Percentiles rank a stretch among this genome's conserved stretches.
Conservation (phyloP, 2,329 filamentous ascomycete genomes). For the Penicillium sp. region DNA sequence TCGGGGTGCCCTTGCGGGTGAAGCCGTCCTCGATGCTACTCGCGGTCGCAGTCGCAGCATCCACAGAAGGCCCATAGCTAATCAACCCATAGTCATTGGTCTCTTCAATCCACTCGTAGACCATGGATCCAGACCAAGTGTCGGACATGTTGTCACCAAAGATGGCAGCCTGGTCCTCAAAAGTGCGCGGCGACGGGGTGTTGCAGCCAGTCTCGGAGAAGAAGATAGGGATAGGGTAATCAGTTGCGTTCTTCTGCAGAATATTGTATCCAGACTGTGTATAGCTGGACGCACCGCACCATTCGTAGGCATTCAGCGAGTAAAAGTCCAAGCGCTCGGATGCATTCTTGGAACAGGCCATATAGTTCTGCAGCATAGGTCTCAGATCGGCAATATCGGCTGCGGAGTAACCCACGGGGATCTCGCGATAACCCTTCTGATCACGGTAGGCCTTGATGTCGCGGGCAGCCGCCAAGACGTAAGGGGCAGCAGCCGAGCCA, state of each 20-base stretch:
- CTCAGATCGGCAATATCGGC: constrained; percentile 67
- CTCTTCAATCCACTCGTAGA: constrained; percentile 88
- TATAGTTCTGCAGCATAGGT: constrained; percentile 61
- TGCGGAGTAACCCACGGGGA: constrained; percentile 79
- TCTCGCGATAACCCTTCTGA: constrained; percentile 64
- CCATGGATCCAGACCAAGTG: constrained; percentile 65
- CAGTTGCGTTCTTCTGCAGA: constrained; percentile 57
- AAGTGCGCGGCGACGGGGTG: constrained; percentile 36
- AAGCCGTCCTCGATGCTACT: constrained; percentile 56
- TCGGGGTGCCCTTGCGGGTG: constrained; percentile 63
- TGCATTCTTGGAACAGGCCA: constrained; percentile 65
- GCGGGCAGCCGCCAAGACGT: constrained; percentile 69
- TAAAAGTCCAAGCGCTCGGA: constrained; percentile 71
- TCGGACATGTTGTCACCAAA: constrained; percentile 64
- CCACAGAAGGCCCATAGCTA: constrained; percentile 58
- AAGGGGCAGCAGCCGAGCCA: constrained; percentile 61
- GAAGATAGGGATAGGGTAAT: constrained; percentile 76
- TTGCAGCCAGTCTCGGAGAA: constrained; percentile 87
- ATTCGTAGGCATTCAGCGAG: constrained; percentile 75
- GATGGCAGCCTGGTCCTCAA: constrained; percentile 62
- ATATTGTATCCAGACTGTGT: constrained; percentile 58
- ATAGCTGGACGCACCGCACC: constrained; percentile 56
- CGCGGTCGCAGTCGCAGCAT: constrained; percentile 47
- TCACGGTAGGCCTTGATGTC: constrained; percentile 77
- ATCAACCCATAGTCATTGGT: constrained; percentile 74